phyloP scores from a whole-genome alignment of 106 monocot genomes.

The Apostasia ramifera region DNA sequence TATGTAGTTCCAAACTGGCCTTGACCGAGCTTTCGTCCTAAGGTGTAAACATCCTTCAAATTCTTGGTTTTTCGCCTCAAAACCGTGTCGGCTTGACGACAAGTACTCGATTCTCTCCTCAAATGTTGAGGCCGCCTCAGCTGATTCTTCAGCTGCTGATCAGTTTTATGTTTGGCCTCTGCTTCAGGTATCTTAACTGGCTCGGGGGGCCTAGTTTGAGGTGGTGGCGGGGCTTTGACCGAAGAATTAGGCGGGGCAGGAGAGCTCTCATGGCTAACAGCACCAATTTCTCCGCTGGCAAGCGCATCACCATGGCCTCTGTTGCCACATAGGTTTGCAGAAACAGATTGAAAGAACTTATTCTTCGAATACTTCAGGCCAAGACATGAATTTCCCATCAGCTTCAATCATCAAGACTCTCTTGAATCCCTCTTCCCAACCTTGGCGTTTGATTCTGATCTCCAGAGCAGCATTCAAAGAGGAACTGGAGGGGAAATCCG shows the following conservation, averaged over 20 bases:
- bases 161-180: background rate
- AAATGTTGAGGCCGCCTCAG: constrained; percentile 7
- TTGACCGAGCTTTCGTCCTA: constrained; percentile 32
- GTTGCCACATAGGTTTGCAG: constrained; percentile 8
- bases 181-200: constrained; percentile 18
- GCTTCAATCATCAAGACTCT: background rate
- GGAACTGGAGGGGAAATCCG: background rate
- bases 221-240: background rate
- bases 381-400: constrained; percentile 32
- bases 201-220: constrained; percentile 19
- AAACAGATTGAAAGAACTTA: constrained; percentile 26
- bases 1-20: constrained; percentile 40
- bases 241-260: background rate
- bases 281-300: background rate
- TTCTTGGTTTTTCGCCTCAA: constrained; percentile 21
- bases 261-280: background rate
- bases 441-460: background rate
- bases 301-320: background rate
- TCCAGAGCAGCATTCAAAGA: background rate
- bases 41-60: constrained; percentile 27
- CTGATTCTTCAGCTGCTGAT: background rate
- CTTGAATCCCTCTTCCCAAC: background rate
- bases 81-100: constrained; percentile 14
- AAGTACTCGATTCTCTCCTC: constrained; percentile 8
- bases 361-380: constrained; percentile 23